A percentile compares a stretch with the other conserved stretches of the same genome.
Evolutionary conservation across 805 yeast genomes (phyloP).

Genomic region (Saturnispora diversa): DNA sequence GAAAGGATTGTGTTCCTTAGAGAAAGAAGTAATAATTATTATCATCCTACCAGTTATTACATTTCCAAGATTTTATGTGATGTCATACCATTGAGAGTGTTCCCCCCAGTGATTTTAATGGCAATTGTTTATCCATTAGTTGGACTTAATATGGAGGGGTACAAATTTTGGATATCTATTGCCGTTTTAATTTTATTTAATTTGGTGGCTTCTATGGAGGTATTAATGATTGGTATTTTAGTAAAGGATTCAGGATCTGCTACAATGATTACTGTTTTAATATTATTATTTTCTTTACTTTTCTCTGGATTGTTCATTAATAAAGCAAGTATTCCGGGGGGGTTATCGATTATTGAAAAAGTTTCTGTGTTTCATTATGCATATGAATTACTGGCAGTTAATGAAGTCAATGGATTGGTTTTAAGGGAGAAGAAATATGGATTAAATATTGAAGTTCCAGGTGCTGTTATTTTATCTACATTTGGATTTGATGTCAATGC

Average conservation of each 20-base stretch:
- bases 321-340: constrained; percentile 46
- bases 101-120: constrained; percentile 83
- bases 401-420: constrained; percentile 82
- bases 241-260: constrained; percentile 89
- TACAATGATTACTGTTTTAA: constrained; percentile 76
- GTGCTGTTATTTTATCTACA: constrained; percentile 91
- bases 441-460: constrained; percentile 90
- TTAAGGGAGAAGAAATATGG: constrained; percentile 88
- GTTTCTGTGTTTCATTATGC: constrained; percentile 92
- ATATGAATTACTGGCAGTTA: constrained; percentile 84
- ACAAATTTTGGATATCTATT: constrained; percentile 64
- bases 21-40: constrained; percentile 92
- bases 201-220: constrained; percentile 75
- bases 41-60: constrained; percentile 80
- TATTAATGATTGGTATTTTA: constrained; percentile 79
- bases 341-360: constrained; percentile 68
- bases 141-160: constrained; percentile 72
- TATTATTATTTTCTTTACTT: constrained; percentile 73
- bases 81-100: constrained; percentile 79
- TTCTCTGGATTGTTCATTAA: constrained; percentile 94
- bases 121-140: constrained; percentile 83
- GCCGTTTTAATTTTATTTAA: constrained; percentile 73
- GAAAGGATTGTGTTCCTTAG: constrained; percentile 87
- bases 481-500: constrained; percentile 89
- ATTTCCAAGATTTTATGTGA: constrained; percentile 82